Conservation (phyloP, 2,329 filamentous ascomycete species). For the Pestalotiopsis sp. region DNA sequence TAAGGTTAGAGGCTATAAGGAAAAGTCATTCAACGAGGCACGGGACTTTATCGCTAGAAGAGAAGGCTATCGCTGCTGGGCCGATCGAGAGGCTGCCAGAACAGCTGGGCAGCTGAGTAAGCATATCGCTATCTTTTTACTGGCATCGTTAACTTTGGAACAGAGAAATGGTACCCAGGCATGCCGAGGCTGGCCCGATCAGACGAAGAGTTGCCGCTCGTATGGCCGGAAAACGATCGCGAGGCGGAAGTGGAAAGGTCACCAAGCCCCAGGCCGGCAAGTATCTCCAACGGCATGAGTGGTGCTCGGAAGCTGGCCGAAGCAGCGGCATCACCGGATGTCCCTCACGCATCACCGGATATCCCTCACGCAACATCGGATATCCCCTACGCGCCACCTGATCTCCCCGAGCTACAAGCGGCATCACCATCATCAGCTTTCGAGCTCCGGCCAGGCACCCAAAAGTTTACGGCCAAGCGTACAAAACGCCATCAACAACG, state of each 20-base stretch:
- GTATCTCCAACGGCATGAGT: no score
- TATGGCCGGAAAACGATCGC: not conserved
- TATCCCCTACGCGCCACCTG: no score
- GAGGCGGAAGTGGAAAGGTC: not conserved
- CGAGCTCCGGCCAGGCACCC: not conserved
- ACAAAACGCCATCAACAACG: not conserved
- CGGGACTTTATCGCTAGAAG: conserved; percentile 28
- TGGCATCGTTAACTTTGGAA: not conserved
- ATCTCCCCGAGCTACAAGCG: not conserved
- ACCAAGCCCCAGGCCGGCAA: no score
- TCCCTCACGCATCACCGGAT: no score
- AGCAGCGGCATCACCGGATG: no score
- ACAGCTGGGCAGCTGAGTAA: conserved; percentile 17
- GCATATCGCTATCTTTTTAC: no score
- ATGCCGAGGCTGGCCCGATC: not conserved
- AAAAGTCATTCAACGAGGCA: conserved; percentile 23
- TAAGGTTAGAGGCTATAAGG: conserved; percentile 14
- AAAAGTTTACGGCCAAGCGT: not conserved
- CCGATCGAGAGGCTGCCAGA: conserved; percentile 22
- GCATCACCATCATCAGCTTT: not conserved
- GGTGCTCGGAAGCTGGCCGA: no score
- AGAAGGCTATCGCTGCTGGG: conserved; percentile 27
- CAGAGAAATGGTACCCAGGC: not conserved
- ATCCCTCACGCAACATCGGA: no score
- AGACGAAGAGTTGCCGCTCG: not conserved